These are phyloP conservation scores for Penicilliopsis zonata DNA, from an alignment of 495 filamentous ascomycete species.

Conservation along the genomic window DNA sequence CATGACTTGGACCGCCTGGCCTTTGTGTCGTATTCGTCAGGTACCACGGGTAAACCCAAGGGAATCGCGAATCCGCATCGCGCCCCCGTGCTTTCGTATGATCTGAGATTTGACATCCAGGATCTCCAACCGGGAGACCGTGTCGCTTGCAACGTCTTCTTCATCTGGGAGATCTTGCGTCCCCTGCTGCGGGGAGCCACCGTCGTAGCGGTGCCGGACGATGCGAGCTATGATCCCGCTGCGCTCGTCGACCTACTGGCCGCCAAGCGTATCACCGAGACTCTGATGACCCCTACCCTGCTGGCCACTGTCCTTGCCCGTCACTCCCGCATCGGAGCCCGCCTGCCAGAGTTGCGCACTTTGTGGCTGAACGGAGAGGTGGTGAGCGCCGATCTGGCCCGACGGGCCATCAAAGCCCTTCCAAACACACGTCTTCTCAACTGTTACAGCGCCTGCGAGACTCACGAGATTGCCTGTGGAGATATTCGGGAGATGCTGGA, in stretches of 20 bases:
- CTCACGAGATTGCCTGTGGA: constrained; percentile 60
- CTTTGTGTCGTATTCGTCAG: constrained; percentile 56
- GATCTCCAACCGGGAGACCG: constrained; percentile 52
- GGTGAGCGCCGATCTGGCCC: constrained; percentile 54
- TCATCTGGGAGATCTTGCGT: constrained; percentile 62
- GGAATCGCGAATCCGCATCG: constrained; percentile 59
- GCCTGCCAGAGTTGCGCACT: constrained; percentile 45
- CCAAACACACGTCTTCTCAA: constrained; percentile 54
- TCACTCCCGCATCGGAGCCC: constrained; percentile 41
- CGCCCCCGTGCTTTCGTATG: constrained; percentile 52
- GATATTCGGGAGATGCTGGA: constrained; percentile 53
- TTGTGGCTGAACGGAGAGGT: constrained; percentile 65
- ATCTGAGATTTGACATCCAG: constrained; percentile 48
- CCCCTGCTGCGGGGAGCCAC: constrained; percentile 58
- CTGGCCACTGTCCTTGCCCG: constrained; percentile 50
- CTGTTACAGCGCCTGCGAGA: constrained; percentile 61
- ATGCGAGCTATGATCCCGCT: constrained; percentile 55
- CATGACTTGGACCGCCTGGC: constrained; percentile 52
- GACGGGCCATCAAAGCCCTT: constrained; percentile 44
- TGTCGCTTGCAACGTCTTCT: constrained; percentile 64
- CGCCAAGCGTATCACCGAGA: constrained; percentile 48
- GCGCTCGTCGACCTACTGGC: constrained; percentile 52
- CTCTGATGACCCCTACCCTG: constrained; percentile 63
- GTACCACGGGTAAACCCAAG: constrained; percentile 57
- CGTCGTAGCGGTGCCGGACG: constrained; percentile 52